Percentiles rank a stretch among this genome's conserved stretches.
Evolutionary conservation across 2,329 filamentous ascomycete species (phyloP).

Genomic region (Botrytis squamosa): DNA sequence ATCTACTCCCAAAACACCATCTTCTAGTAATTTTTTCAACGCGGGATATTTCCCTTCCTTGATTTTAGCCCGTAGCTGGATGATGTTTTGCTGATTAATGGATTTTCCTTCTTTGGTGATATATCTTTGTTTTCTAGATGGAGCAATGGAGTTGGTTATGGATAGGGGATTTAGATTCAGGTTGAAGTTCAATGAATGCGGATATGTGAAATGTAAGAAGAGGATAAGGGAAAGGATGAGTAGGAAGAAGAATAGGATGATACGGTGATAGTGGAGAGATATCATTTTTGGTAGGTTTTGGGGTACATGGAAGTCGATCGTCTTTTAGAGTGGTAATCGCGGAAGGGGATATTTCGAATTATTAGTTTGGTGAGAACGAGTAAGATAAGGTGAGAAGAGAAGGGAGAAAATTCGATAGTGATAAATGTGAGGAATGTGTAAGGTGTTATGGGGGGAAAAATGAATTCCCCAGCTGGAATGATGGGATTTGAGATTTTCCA

Average conservation of each 20-base stretch:
- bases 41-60: neutral
- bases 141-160: rapidly evolving
- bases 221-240: neutral
- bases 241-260: neutral
- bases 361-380: rapidly evolving
- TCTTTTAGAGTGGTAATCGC: too few relatives aligned
- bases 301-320: neutral
- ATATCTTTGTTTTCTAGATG: neutral
- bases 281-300: neutral
- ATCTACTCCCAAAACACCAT: neutral
- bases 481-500: neutral
- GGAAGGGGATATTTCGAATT: rapidly evolving
- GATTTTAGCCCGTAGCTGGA: neutral
- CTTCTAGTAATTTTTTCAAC: neutral
- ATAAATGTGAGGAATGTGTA: neutral
- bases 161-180: neutral
- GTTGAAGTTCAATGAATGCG: neutral
- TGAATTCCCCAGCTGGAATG: neutral
- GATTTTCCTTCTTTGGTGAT: neutral
- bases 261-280: slow-evolving; percentile 7
- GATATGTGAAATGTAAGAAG: neutral
- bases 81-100: neutral
- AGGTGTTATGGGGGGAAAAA: neutral
- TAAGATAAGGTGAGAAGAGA: neutral
- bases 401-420: neutral